A percentile compares a stretch with the other conserved stretches of the same genome.
Evolutionary conservation across 192 early-diverging fungal genomes (phyloP).

Genomic region (Diversispora epigaea): DNA sequence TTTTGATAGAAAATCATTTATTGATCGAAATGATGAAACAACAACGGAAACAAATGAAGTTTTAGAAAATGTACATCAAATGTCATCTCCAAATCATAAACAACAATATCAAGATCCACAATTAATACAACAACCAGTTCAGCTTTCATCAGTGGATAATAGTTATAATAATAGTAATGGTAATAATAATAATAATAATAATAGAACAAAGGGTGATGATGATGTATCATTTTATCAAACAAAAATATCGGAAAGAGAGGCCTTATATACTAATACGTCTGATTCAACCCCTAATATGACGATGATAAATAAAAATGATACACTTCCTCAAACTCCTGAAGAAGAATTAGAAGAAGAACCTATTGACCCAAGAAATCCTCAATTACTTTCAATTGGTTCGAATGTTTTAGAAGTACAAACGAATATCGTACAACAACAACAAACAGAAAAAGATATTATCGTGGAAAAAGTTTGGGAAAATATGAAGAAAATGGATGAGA

Average conservation of each 20-base stretch:
- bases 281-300: not conserved
- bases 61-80: not conserved
- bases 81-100: not conserved
- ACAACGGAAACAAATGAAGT: not conserved
- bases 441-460: not conserved
- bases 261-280: conserved; percentile 7
- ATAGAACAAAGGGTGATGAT: not conserved
- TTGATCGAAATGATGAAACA: not conserved
- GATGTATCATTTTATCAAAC: not conserved
- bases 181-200: not conserved
- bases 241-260: not conserved
- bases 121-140: no score
- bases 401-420: conserved; percentile 44
- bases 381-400: conserved; percentile 42
- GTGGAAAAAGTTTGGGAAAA: not conserved
- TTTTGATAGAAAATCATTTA: not conserved
- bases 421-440: not conserved
- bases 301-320: no score
- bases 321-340: not conserved
- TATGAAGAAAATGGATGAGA: not conserved
- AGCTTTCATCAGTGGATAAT: no score
- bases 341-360: conserved; percentile 34
- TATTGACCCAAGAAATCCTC: conserved; percentile 40
- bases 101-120: not conserved
- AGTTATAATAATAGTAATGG: not conserved